phyloP scores from a whole-genome alignment of 2,329 filamentous ascomycete genomes.

The Septoria linicola region DNA sequence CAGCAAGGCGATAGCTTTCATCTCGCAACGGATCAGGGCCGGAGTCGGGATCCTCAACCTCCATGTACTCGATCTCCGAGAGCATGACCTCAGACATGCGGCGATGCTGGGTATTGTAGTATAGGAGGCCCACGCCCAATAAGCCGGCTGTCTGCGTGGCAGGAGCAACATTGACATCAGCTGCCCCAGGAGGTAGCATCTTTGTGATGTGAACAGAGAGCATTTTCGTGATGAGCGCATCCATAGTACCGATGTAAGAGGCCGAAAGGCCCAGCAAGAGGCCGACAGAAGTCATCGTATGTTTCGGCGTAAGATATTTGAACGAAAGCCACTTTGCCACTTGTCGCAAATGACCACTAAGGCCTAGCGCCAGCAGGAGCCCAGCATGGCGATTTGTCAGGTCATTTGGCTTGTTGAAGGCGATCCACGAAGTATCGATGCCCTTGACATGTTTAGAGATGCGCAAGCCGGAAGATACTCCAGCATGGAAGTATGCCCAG shows the following conservation, averaged over 20 bases:
- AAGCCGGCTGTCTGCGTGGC: constrained; percentile 93
- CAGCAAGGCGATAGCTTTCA: constrained; percentile 93
- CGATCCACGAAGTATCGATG: constrained; percentile 97
- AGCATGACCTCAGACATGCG: constrained; percentile 99
- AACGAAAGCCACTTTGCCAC: constrained; percentile 98
- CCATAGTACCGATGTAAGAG: constrained; percentile 96
- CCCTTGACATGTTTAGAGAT: constrained; percentile 88
- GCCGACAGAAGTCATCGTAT: constrained; percentile 98
- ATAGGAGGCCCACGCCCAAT: constrained; percentile 93
- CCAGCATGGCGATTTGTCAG: constrained; percentile 95
- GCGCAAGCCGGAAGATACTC: constrained; percentile 85
- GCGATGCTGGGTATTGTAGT: constrained; percentile 92
- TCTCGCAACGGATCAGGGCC: constrained; percentile 78
- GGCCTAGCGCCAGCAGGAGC: constrained; percentile 81
- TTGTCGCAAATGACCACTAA: constrained; percentile 91
- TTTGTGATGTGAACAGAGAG: constrained; percentile 94
- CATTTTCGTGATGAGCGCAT: constrained; percentile 86
- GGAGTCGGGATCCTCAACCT: constrained; percentile 67
- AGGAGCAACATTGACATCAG: constrained; percentile 88
- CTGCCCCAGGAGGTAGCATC: constrained; percentile 87
- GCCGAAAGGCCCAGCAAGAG: constrained; percentile 88
- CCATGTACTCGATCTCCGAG: constrained; percentile 88
- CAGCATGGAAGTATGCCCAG: constrained; percentile 98
- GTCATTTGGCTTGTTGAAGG: constrained; percentile 94
- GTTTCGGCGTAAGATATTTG: constrained; percentile 98